A percentile compares a stretch with the other conserved stretches of the same genome.
These are phyloP conservation scores for Suillus weaverae DNA, from an alignment of 768 basidiomycete genomes.

Conservation along the genomic window DNA sequence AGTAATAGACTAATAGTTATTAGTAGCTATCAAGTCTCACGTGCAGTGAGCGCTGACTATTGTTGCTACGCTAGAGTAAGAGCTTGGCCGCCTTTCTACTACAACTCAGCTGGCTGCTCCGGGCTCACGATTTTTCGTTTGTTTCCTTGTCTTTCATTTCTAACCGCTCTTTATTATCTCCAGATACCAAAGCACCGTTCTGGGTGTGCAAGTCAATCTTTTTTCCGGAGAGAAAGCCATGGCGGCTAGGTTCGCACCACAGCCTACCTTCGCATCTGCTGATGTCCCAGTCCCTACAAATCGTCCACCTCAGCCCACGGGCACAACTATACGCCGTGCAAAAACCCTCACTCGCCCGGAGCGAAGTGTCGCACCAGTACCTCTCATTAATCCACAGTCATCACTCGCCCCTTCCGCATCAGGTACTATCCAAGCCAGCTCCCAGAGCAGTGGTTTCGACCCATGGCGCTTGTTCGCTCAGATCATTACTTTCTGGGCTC, in stretches of 20 bases:
- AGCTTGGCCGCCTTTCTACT: not conserved
- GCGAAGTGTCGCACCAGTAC: conserved; percentile 88
- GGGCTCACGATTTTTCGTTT: conserved; percentile 19
- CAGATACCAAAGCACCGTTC: not conserved
- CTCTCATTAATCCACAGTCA: conserved; percentile 84
- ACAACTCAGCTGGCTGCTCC: conserved; percentile 18
- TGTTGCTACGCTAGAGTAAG: not conserved
- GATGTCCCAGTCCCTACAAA: conserved; percentile 73
- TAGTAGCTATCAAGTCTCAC: not conserved
- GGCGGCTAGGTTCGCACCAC: conserved; percentile 22
- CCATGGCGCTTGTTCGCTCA: conserved; percentile 83
- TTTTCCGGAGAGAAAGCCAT: conserved; percentile 11
- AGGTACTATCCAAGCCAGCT: conserved; percentile 38
- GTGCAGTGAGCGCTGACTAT: not conserved
- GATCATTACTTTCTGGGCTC: conserved; percentile 89
- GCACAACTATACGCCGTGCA: conserved; percentile 73
- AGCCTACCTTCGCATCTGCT: conserved; percentile 28
- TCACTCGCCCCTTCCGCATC: conserved; percentile 39
- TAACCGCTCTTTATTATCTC: conserved; percentile 15
- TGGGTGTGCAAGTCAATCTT: conserved; percentile 5
- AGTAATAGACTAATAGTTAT: too few species aligned
- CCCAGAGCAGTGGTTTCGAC: conserved; percentile 35
- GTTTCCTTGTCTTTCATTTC: conserved; percentile 14
- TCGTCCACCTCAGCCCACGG: conserved; percentile 48
- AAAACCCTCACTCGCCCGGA: conserved; percentile 98